Conservation (phyloP, 257 asterid genomes). For the Anisodus tanguticus region DNA sequence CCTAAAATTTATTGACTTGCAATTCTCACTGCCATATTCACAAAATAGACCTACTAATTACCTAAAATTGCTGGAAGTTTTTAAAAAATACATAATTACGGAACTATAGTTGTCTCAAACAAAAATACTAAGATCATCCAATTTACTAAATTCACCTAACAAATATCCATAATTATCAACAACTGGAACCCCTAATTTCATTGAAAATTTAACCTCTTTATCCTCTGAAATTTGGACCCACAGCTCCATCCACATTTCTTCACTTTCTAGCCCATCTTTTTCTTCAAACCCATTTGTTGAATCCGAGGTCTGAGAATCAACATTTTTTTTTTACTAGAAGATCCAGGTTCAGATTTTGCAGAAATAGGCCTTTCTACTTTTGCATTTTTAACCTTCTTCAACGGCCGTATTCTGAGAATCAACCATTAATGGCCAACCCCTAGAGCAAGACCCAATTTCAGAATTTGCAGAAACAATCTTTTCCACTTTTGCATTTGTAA, state of each 20-base stretch:
- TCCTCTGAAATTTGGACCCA: neutral
- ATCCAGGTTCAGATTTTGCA: neutral
- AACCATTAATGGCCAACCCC: neutral
- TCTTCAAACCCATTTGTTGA: neutral
- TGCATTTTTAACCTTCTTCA: neutral
- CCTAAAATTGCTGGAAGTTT: neutral
- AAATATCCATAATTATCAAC: slow-evolving; percentile 34
- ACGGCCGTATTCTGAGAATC: neutral
- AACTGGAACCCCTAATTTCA: slow-evolving; percentile 15
- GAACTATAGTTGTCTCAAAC: neutral
- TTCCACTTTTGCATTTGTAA: neutral
- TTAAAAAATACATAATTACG: neutral
- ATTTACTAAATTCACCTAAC: slow-evolving; percentile 33
- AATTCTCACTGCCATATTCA: neutral
- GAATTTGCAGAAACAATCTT: neutral
- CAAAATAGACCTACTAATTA: neutral
- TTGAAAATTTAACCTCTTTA: neutral
- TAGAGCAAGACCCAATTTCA: neutral
- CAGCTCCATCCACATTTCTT: neutral
- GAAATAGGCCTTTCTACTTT: neutral
- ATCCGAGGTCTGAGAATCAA: neutral
- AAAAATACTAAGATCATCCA: slow-evolving; percentile 35
- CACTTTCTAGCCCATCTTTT: neutral
- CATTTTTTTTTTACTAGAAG: too few species aligned
- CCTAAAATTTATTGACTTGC: neutral